Evolutionary conservation across 228 moss, liverwort and hornwort species (phyloP), one percentile per base, ranked within the genome.

Genomic region (Sphagnum fallax): DNA sequence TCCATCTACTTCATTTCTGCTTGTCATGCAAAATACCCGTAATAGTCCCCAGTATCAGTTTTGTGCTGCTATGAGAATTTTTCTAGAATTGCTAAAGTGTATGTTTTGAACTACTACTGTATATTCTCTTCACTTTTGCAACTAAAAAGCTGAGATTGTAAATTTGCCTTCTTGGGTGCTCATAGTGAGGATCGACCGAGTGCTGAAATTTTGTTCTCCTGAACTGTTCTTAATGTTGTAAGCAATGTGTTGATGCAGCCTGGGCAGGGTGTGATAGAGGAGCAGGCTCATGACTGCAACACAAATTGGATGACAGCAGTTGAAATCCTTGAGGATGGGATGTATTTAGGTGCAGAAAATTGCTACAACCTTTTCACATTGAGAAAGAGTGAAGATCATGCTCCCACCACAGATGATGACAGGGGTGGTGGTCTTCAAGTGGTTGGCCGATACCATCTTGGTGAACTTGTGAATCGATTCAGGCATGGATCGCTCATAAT

Each of bases 281-380:
- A 96, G 81, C 89, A 91, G 70, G 96, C 96, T 32, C 93, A 91
- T 50, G 93, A 96, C 65, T 92, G 84, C 71, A 92, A 96, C 58
- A 93, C 93, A 53, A 96, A 93, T 66, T 96, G 96, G 93, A 96
- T 96, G 96, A 91, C 93, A 48, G 91, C 96, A 52, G 89, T 92
- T 62, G 96, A 93, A 63, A 91, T 96, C 49, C 60, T 96, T 76
- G 96, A 96, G 10, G 93, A 93, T 65, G 96, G 93, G 67, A 96
- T 93, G 4, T 96, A 92, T 67, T 60, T 93, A 11, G 96, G 96
- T 49, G 93, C 96, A 6, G 96, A 96, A 71, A 96, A 93, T 53
- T 92, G 93, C 77, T 96, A 92, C 79, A 96, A 96, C 67, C 88
- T 96, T 61, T 88, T 96, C 71, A 91, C 96, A 8, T 91, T 96